A percentile compares a stretch with the other conserved stretches of the same genome.
phyloP scores from a whole-genome alignment of 495 filamentous ascomycete genomes.

The Hypoxylon lienhwacheense region DNA sequence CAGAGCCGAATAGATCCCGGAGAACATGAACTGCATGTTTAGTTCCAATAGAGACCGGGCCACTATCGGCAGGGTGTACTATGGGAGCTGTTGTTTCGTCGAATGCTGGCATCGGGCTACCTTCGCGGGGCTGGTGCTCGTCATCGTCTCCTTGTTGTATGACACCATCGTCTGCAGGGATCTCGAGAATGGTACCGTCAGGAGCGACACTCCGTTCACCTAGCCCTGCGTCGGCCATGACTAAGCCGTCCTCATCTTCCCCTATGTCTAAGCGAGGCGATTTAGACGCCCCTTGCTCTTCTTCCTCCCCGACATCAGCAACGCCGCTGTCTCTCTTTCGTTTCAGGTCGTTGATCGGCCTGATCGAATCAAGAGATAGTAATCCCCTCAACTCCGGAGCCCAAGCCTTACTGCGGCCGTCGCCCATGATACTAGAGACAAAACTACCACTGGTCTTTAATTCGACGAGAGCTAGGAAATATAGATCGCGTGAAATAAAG shows the following conservation, averaged over 20 bases:
- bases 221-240: constrained; percentile 51
- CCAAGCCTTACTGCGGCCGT: constrained; percentile 75
- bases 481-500: constrained; percentile 83
- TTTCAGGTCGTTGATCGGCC: constrained; percentile 79
- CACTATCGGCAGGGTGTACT: constrained; percentile 75
- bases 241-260: constrained; percentile 58
- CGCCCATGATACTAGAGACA: constrained; percentile 75
- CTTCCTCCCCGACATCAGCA: constrained; percentile 70
- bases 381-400: constrained; percentile 89
- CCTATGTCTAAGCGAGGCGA: constrained; percentile 71
- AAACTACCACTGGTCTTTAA: constrained; percentile 88
- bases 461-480: constrained; percentile 82
- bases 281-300: constrained; percentile 60
- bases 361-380: constrained; percentile 77
- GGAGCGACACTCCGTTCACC: constrained; percentile 54
- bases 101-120: constrained; percentile 56
- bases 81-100: constrained; percentile 76
- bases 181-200: constrained; percentile 61
- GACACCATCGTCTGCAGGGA: constrained; percentile 63
- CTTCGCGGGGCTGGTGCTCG: constrained; percentile 43
- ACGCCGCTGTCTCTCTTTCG: constrained; percentile 90
- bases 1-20: constrained; percentile 76
- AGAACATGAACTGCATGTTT: constrained; percentile 95
- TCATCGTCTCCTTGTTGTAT: constrained; percentile 58
- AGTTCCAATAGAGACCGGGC: constrained; percentile 83